Base-by-base conservation (phyloP, 2,329 filamentous ascomycete genomes). In the Aspergillus ruber region DNA sequence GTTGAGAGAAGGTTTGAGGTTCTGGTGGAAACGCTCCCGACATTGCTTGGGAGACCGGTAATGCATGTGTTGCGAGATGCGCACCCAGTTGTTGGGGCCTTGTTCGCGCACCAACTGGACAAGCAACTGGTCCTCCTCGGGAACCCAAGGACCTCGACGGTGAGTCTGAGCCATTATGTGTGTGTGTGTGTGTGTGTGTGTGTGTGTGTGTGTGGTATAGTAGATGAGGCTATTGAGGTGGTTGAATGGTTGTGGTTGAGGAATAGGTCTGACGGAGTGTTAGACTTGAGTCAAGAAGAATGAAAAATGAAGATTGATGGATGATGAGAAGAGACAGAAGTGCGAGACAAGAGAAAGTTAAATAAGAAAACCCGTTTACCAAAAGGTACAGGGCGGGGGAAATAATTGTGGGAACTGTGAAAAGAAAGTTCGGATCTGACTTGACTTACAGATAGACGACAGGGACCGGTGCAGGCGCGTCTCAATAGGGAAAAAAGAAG, bases 21-120 rank as follows among this genome's bases (percentile, higher is more conserved):
- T 95, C 64, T 97, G 91, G 64, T 95, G 89, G 64, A 87, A 97
- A 42, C 91, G 81, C 73, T 97, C 91, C 49, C 91, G 83, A 68
- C 91, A 97, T 73, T 97, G 91, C 74, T 97, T 97, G 45, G 91
- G 86, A 20, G 88, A 88, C 53, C 91, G 82, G 21, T 86, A 84
- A 50, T 80, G 78, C 60, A 96, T 83, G 56, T 83, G 77, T 46
- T 83, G 74, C 25, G 90, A 83, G 61, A 96, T 94, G 55, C 83
- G 80, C 12, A 95, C 89, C 91, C 91, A 97, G 77, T 95, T 93
- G 65, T 86, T 79, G 27, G 86, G 79, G 27, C 88, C 87, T 67
- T 88, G 82, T 44, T 77, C 75, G 42, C 79, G 75, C 52, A 94
- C 86, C 20, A 91, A 79, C 50, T 80, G 75, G 56, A 89, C 76